phyloP scores from a whole-genome alignment of 805 yeast species.

The Cyberlindnera euphorbiae region DNA sequence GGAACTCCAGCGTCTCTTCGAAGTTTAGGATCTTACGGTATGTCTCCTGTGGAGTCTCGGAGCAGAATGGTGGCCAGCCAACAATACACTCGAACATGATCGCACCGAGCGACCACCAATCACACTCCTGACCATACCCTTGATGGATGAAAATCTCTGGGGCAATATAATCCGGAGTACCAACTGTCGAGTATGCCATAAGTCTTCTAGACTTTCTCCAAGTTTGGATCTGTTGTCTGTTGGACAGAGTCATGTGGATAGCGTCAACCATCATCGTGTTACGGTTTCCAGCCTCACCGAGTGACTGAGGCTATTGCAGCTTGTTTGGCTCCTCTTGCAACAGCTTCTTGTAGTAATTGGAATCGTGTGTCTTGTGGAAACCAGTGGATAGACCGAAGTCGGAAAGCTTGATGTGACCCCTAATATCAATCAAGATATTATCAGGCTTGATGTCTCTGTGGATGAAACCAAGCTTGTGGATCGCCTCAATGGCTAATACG shows the following conservation, averaged over 20 bases:
- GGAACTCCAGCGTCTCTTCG: constrained; percentile 74
- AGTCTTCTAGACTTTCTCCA: constrained; percentile 71
- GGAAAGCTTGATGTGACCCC: constrained; percentile 86
- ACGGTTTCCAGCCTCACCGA: constrained; percentile 38
- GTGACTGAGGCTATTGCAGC: constrained; percentile 33
- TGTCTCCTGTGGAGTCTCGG: constrained; percentile 90
- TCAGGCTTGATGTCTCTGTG: constrained; percentile 98
- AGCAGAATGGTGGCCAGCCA: constrained; percentile 97
- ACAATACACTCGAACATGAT: constrained; percentile 94
- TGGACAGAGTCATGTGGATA: constrained; percentile 91
- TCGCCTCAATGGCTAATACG: constrained; percentile 91
- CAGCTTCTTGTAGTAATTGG: constrained; percentile 80
- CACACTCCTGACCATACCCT: constrained; percentile 91
- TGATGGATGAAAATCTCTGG: constrained; percentile 86
- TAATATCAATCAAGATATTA: constrained; percentile 80
- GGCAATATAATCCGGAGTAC: constrained; percentile 99
- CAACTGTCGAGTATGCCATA: constrained; percentile 95
- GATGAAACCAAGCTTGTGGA: constrained; percentile 92
- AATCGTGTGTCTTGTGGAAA: constrained; percentile 84
- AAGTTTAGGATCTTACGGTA: constrained; percentile 89
- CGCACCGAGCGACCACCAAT: constrained; percentile 98
- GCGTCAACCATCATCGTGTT: constrained; percentile 90
- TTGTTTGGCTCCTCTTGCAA: constrained; percentile 58
- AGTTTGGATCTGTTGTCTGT: constrained; percentile 79
- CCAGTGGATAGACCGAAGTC: constrained; percentile 99